Percentiles rank a stretch among this genome's conserved stretches.
Conservation (phyloP, 768 basidiomycete species). For the Roridomyces roridus region DNA sequence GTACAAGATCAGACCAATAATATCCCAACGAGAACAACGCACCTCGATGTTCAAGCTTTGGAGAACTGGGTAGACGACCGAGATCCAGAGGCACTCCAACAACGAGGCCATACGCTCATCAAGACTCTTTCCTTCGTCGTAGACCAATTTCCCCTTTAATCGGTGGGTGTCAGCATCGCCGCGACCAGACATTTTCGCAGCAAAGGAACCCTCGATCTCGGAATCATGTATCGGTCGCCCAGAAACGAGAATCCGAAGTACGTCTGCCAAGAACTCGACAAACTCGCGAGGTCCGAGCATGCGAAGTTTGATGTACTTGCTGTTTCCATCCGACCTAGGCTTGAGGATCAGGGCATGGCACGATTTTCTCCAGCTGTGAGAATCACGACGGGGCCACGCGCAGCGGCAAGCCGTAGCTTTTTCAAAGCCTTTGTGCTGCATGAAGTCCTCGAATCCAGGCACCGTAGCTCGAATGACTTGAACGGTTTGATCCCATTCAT, state of each 20-base stretch:
- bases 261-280: background rate
- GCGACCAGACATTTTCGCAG: background rate
- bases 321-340: background rate
- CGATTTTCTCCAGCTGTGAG: slow-evolving; percentile 20
- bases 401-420: slow-evolving; percentile 20
- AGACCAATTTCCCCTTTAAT: background rate
- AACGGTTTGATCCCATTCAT: slow-evolving; percentile 24
- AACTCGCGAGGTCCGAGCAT: background rate
- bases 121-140: background rate
- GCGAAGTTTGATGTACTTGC: slow-evolving; percentile 16
- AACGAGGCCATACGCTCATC: background rate
- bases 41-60: background rate
- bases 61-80: background rate
- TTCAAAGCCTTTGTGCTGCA: slow-evolving; percentile 15
- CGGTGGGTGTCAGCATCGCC: too few relatives aligned
- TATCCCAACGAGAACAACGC: too few relatives aligned
- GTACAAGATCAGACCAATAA: background rate
- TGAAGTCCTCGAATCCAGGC: slow-evolving; percentile 25
- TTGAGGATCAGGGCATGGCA: slow-evolving; percentile 27
- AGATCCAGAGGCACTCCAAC: background rate
- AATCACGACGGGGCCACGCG: slow-evolving; percentile 25
- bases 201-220: background rate
- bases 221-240: background rate
- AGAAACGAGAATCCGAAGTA: background rate
- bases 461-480: slow-evolving; percentile 13